A percentile compares a stretch with the other conserved stretches of the same genome.
phyloP scores from a whole-genome alignment of 176 grass and related monocot species.

The Zoysia japonica region DNA sequence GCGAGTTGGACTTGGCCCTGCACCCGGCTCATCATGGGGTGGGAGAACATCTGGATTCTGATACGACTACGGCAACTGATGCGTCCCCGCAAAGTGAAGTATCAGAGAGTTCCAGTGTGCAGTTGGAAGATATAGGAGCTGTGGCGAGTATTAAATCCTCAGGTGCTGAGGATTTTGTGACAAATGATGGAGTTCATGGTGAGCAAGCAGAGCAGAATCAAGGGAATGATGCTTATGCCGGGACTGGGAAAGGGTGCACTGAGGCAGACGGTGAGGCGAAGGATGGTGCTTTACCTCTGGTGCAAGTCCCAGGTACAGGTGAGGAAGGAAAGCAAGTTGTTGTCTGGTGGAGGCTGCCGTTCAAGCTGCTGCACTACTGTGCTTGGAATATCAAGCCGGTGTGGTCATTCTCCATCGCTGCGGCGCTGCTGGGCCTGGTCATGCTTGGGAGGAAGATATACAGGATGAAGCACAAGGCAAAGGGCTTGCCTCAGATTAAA shows the following conservation, averaged over 20 bases:
- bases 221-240: not conserved
- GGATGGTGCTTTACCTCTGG: conserved; percentile 15
- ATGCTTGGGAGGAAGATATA: conserved; percentile 66
- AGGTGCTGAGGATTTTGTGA: not conserved
- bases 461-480: conserved; percentile 52
- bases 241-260: not conserved
- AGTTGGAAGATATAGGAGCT: not conserved
- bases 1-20: not conserved
- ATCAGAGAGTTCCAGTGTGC: conserved; percentile 4
- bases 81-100: not conserved
- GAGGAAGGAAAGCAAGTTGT: conserved; percentile 30
- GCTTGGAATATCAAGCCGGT: conserved; percentile 64
- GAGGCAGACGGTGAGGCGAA: conserved; percentile 11
- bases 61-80: not conserved
- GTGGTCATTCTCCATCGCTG: conserved; percentile 62
- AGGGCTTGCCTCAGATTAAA: conserved; percentile 53
- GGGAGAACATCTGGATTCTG: conserved; percentile 12
- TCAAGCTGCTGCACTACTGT: conserved; percentile 52
- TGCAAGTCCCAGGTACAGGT: not conserved
- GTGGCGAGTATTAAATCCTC: not conserved
- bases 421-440: conserved; percentile 49
- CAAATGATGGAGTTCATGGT: not conserved
- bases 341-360: conserved; percentile 61
- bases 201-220: conserved; percentile 4
- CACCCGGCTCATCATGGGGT: not conserved